phyloP scores from a whole-genome alignment of 2,329 filamentous ascomycete species.

The Berkeleyomyces rouxiae region DNA sequence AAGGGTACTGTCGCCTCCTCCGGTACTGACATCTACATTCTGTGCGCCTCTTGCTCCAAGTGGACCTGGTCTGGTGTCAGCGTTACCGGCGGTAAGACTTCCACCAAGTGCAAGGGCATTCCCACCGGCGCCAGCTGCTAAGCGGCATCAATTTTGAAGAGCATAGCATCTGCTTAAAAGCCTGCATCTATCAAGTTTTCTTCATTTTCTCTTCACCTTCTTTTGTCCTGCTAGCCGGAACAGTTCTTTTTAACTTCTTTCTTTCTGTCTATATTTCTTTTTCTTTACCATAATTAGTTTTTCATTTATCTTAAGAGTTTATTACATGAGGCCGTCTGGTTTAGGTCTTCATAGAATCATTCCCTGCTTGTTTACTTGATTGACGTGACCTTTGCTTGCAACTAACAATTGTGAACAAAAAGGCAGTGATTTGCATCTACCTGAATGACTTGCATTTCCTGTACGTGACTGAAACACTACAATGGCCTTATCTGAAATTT shows the following conservation, averaged over 20 bases:
- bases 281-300: background rate
- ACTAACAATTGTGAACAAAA: no score
- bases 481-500: no score
- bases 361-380: no score
- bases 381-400: no score
- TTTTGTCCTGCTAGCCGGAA: background rate
- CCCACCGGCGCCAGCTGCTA: slow-evolving; percentile 15
- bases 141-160: background rate
- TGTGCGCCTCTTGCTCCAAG: slow-evolving; percentile 33
- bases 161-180: background rate
- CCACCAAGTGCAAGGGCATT: slow-evolving; percentile 18
- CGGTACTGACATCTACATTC: slow-evolving; percentile 32
- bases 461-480: no score
- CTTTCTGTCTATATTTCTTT: background rate
- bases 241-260: background rate
- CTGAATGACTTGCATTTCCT: no score
- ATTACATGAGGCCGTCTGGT: background rate
- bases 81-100: slow-evolving; percentile 35
- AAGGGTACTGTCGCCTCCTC: slow-evolving; percentile 25
- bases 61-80: slow-evolving; percentile 35
- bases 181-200: background rate
- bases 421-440: no score
- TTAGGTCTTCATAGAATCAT: background rate
- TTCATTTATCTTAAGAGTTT: background rate
- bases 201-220: background rate